Percentiles rank a stretch among this genome's conserved stretches.
Evolutionary conservation across 768 basidiomycete species (phyloP).

Genomic region (Lentinula edodes): DNA sequence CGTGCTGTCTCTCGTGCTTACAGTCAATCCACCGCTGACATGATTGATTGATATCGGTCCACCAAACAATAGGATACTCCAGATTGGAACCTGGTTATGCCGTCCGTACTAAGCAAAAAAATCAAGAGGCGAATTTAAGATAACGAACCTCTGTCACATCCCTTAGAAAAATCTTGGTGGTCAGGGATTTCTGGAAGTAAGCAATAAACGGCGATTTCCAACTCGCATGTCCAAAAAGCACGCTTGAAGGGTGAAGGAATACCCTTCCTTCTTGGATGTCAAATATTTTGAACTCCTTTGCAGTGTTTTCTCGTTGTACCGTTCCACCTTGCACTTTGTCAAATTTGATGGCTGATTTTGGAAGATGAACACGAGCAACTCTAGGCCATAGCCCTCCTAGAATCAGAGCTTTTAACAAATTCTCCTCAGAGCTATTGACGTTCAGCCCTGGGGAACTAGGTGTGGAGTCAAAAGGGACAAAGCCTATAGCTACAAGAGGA

Average conservation of each 20-base stretch:
- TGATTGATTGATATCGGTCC: constrained; percentile 77
- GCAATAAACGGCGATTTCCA: constrained; percentile 79
- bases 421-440: constrained; percentile 56
- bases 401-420: constrained; percentile 79
- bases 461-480: constrained; percentile 45
- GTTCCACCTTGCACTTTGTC: constrained; percentile 82
- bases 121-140: not conserved
- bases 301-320: constrained; percentile 77
- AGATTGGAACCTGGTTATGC: constrained; percentile 67
- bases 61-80: constrained; percentile 79
- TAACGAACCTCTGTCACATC: constrained; percentile 79
- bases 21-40: constrained; percentile 67
- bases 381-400: constrained; percentile 87
- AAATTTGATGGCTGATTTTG: constrained; percentile 70
- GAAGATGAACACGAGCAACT: constrained; percentile 72
- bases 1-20: constrained; percentile 45
- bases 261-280: constrained; percentile 62
- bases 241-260: constrained; percentile 79
- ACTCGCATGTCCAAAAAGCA: constrained; percentile 63
- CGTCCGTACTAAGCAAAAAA: not conserved
- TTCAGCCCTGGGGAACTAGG: constrained; percentile 53
- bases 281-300: constrained; percentile 78
- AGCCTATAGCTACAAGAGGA: constrained; percentile 65
- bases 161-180: constrained; percentile 78
- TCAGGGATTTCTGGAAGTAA: constrained; percentile 80